Evolutionary conservation across 2,329 filamentous ascomycete species (phyloP).

Genomic region (Ophiostoma australiae): DNA sequence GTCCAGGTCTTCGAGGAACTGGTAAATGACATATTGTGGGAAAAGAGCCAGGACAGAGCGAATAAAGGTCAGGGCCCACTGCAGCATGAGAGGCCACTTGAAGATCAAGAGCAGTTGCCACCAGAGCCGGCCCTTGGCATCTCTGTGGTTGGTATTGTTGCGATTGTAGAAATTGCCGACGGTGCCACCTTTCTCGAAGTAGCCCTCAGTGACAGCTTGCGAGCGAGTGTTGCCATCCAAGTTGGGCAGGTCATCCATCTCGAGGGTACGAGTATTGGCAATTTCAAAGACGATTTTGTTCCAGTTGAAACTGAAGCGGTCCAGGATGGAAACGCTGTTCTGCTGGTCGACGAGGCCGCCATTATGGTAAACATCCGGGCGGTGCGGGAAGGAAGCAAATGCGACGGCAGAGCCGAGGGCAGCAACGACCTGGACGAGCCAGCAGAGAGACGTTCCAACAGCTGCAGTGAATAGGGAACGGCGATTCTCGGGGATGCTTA

Average conservation of each 20-base stretch:
- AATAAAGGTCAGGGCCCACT: slow-evolving; percentile 34
- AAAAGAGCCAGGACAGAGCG: slow-evolving; percentile 34
- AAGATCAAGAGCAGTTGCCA: slow-evolving; percentile 34
- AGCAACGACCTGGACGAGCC: slow-evolving; percentile 30
- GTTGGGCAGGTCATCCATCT: slow-evolving; percentile 34
- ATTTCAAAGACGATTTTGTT: slow-evolving; percentile 34
- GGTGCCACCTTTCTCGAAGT: slow-evolving; percentile 28
- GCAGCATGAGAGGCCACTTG: slow-evolving; percentile 31
- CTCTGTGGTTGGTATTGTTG: not conserved
- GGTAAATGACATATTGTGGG: slow-evolving; percentile 36
- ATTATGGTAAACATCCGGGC: slow-evolving; percentile 35
- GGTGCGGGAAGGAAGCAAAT: slow-evolving; percentile 34
- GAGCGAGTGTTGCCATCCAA: slow-evolving; percentile 34
- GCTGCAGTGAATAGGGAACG: slow-evolving; percentile 6
- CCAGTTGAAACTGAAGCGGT: slow-evolving; percentile 34
- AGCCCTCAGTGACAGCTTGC: slow-evolving; percentile 28
- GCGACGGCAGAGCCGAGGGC: slow-evolving; percentile 29
- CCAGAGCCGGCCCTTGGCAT: slow-evolving; percentile 32
- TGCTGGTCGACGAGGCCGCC: slow-evolving; percentile 36
- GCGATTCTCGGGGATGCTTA: not conserved
- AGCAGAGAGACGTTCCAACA: slow-evolving; percentile 29
- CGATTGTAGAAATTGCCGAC: slow-evolving; percentile 18
- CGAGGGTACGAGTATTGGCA: slow-evolving; percentile 32
- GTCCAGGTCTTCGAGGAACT: slow-evolving; percentile 36
- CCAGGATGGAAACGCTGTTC: slow-evolving; percentile 33